Evolutionary conservation across 2,329 filamentous ascomycete genomes (phyloP).

Genomic region (Blastomyces parvus): DNA sequence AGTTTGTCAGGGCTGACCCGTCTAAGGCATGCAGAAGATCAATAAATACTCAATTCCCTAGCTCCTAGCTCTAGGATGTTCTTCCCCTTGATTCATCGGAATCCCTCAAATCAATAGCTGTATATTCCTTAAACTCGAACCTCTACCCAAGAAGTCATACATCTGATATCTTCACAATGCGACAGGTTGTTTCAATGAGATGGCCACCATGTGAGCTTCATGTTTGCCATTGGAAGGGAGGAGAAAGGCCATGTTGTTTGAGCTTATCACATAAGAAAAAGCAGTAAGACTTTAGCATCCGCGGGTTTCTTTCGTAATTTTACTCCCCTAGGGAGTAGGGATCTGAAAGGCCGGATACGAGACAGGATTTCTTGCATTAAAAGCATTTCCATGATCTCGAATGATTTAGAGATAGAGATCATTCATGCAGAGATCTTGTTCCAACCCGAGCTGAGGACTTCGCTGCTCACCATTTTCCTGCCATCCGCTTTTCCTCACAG

Average conservation of each 20-base stretch:
- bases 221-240: not conserved
- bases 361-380: not conserved
- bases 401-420: not conserved
- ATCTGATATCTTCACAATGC: not conserved
- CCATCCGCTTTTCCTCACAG: too few species aligned
- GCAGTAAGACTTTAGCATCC: not conserved
- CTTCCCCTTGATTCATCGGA: not conserved
- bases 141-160: not conserved
- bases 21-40: too few species aligned
- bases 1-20: too few species aligned
- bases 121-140: not conserved
- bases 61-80: not conserved
- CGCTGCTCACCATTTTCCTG: too few species aligned
- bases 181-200: not conserved
- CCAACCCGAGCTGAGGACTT: too few species aligned
- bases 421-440: too few species aligned
- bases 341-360: not conserved
- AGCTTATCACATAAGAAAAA: not conserved
- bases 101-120: not conserved
- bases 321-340: not conserved
- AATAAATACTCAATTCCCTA: too few species aligned
- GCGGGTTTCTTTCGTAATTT: not conserved
- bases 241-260: not conserved
- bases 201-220: not conserved
- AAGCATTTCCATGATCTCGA: not conserved